Conservation (phyloP, 177 flowering plant species). For the Vitis hybrid region DNA sequence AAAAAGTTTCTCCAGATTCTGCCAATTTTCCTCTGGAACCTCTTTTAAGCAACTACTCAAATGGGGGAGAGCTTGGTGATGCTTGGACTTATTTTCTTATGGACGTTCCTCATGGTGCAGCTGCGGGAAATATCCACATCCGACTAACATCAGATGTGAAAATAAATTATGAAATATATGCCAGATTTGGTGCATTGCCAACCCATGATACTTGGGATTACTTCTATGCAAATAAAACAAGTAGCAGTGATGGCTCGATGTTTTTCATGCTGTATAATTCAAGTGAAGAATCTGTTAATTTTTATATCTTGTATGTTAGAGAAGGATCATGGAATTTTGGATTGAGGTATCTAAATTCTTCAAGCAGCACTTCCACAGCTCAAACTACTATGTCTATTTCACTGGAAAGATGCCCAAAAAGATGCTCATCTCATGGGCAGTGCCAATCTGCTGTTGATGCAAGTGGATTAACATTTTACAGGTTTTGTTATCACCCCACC, state of each 20-base stretch:
- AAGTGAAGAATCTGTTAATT: conserved; percentile 45
- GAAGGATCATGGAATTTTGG: conserved; percentile 94
- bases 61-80: conserved; percentile 24
- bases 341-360: conserved; percentile 40
- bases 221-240: conserved; percentile 57
- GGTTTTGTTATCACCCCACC: conserved; percentile 35
- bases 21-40: conserved; percentile 65
- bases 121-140: conserved; percentile 78
- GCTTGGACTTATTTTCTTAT: conserved; percentile 83
- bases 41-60: conserved; percentile 60
- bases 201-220: conserved; percentile 68
- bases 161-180: conserved; percentile 63
- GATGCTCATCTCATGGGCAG: conserved; percentile 75
- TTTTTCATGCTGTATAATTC: conserved; percentile 64
- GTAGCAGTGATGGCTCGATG: conserved; percentile 58
- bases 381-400: conserved; percentile 59
- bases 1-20: conserved; percentile 31
- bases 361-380: conserved; percentile 17
- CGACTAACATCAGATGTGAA: conserved; percentile 45
- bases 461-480: conserved; percentile 77
- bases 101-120: conserved; percentile 82
- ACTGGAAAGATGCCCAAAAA: conserved; percentile 78
- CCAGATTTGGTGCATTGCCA: conserved; percentile 78
- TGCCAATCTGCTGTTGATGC: conserved; percentile 56
- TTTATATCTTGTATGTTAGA: conserved; percentile 69